Percentiles rank a stretch among this genome's conserved stretches.
Evolutionary conservation across 345 rosid genomes (phyloP).

Genomic region (Arabidopsis suecica): DNA sequence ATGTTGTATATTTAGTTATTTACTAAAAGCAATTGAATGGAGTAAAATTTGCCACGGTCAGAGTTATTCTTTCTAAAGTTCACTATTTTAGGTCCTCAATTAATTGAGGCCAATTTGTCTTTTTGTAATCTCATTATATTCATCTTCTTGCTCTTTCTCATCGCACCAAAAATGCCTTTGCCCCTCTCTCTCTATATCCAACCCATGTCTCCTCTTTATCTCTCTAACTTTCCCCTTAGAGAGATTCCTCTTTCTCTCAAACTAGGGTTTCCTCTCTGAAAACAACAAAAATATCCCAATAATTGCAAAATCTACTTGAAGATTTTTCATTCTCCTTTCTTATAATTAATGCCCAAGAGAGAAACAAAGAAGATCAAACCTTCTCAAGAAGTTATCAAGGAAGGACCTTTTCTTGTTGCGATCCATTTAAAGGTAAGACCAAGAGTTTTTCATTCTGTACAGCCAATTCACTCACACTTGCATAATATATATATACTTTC

Average conservation of each 20-base stretch:
- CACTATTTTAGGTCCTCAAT: slow-evolving; percentile 41
- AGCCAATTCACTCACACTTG: slow-evolving; percentile 13
- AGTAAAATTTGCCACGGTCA: slow-evolving; percentile 20
- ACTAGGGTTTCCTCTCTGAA: slow-evolving; percentile 44
- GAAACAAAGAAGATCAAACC: slow-evolving; percentile 29
- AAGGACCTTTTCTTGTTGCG: slow-evolving; percentile 21
- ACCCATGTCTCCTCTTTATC: slow-evolving; percentile 12
- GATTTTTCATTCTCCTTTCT: background rate
- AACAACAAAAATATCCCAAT: slow-evolving; percentile 3
- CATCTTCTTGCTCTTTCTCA: slow-evolving; percentile 32
- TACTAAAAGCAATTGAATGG: slow-evolving; percentile 9
- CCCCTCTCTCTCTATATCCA: slow-evolving; percentile 18
- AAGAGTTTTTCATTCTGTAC: slow-evolving; percentile 1
- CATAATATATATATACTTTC: background rate
- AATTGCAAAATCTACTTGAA: slow-evolving; percentile 18
- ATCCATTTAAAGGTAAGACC: slow-evolving; percentile 34
- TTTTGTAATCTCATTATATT: slow-evolving; percentile 34
- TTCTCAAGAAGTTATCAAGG: slow-evolving; percentile 18
- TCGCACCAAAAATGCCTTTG: slow-evolving; percentile 43
- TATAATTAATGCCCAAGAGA: slow-evolving; percentile 10
- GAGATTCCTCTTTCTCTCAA: slow-evolving; percentile 34
- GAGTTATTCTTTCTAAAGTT: background rate
- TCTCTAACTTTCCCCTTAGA: slow-evolving; percentile 43
- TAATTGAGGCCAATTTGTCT: slow-evolving; percentile 40
- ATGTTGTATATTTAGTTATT: background rate